These are phyloP conservation scores for Linum lewisii DNA, from an alignment of 345 rosid genomes.

Conservation along the genomic window DNA sequence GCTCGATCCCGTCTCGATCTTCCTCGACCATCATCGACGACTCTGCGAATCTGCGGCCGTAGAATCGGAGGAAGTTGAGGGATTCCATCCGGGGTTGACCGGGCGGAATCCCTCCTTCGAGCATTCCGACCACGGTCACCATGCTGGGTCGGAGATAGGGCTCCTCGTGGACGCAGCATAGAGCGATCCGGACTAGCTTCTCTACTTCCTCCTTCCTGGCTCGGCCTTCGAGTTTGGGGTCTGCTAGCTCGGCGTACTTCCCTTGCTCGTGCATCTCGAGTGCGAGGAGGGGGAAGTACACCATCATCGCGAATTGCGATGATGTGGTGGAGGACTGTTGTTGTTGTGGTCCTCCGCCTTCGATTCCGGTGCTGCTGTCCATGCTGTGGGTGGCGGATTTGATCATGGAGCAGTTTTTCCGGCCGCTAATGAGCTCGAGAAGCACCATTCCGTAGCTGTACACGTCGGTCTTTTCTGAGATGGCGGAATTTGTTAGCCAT, in stretches of 20 bases:
- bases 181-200: slow-evolving; percentile 15
- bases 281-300: slow-evolving; percentile 76
- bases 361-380: not conserved
- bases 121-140: slow-evolving; percentile 21
- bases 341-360: not conserved
- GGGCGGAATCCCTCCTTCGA: slow-evolving; percentile 33
- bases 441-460: slow-evolving; percentile 10
- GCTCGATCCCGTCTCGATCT: slow-evolving; percentile 16
- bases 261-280: slow-evolving; percentile 42
- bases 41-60: slow-evolving; percentile 69
- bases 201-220: slow-evolving; percentile 34
- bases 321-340: slow-evolving; percentile 1
- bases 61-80: slow-evolving; percentile 73
- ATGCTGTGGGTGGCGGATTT: not conserved
- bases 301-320: slow-evolving; percentile 14
- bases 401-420: slow-evolving; percentile 2
- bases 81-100: slow-evolving; percentile 61
- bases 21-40: slow-evolving; percentile 53
- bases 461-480: slow-evolving; percentile 6
- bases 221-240: slow-evolving; percentile 66
- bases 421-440: slow-evolving; percentile 3
- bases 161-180: slow-evolving; percentile 23
- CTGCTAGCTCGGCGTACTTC: slow-evolving; percentile 67
- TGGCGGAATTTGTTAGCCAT: slow-evolving; percentile 2
- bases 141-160: slow-evolving; percentile 17